phyloP scores from a whole-genome alignment of 2,329 filamentous ascomycete genomes.

The Fusarium torreyae region DNA sequence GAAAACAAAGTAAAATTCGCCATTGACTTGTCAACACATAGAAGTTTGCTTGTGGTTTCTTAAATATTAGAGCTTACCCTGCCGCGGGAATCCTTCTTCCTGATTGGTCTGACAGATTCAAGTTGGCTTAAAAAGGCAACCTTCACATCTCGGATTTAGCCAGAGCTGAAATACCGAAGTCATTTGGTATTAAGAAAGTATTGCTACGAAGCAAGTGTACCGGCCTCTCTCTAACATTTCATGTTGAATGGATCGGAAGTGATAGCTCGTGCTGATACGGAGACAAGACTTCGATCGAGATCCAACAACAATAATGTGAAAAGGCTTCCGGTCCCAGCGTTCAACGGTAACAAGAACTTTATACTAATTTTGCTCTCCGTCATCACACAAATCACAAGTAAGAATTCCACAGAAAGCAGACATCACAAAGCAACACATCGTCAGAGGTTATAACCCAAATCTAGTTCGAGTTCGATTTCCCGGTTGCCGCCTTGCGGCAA shows the following conservation, averaged over 20 bases:
- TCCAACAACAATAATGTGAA: no score
- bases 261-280: no score
- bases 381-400: background rate
- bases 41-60: background rate
- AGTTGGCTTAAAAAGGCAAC: slow-evolving; percentile 37
- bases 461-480: background rate
- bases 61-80: slow-evolving; percentile 1
- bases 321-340: no score
- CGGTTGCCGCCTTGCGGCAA: slow-evolving; percentile 4
- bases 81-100: background rate
- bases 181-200: no score
- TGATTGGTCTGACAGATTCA: slow-evolving; percentile 30
- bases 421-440: background rate
- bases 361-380: background rate
- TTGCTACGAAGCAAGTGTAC: no score
- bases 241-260: no score
- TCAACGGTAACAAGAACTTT: no score
- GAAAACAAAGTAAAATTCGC: background rate
- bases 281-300: no score
- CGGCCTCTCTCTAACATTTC: no score
- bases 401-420: no score
- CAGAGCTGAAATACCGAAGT: no score
- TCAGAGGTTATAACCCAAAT: background rate
- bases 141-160: background rate
- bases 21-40: no score